phyloP scores from a whole-genome alignment of 176 grass and related monocot genomes.

The Alloteropsis semialata region DNA sequence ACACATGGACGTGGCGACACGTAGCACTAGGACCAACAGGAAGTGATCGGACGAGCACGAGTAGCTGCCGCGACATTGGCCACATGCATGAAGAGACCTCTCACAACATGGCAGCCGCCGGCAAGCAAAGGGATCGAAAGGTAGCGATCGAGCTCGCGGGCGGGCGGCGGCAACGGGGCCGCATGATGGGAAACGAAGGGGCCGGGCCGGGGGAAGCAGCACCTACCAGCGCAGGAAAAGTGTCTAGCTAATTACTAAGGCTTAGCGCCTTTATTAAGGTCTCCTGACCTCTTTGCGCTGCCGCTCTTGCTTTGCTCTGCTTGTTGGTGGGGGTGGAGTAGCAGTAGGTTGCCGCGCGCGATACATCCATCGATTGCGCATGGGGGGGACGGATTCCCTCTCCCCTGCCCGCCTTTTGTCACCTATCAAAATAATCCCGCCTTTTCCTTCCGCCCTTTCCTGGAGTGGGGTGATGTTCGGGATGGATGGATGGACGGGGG shows the following conservation, averaged over 20 bases:
- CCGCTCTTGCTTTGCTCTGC: neutral
- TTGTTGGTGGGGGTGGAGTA: neutral
- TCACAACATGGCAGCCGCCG: too few species aligned
- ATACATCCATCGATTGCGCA: slow-evolving; percentile 38
- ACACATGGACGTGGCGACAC: too few species aligned
- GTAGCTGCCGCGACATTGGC: too few species aligned
- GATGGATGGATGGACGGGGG: neutral
- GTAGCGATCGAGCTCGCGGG: too few species aligned
- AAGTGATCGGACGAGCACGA: too few species aligned
- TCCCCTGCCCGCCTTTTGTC: slow-evolving; percentile 7
- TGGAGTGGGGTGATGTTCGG: neutral
- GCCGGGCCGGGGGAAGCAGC: too few species aligned
- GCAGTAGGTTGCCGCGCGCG: slow-evolving; percentile 17
- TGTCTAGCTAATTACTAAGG: neutral
- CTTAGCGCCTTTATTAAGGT: slow-evolving; percentile 1
- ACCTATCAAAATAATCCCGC: slow-evolving; percentile 34
- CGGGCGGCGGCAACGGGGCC: too few species aligned
- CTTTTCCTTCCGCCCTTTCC: neutral
- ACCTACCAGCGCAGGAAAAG: too few species aligned
- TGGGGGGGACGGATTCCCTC: slow-evolving; percentile 18
- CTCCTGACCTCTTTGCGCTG: neutral
- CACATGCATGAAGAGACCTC: too few species aligned
- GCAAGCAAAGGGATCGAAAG: too few species aligned
- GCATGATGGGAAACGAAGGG: too few species aligned
- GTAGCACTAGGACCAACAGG: too few species aligned